Base-by-base conservation (phyloP, 1,284 basidiomycete genomes). In the Leccinum glutinopallens region DNA sequence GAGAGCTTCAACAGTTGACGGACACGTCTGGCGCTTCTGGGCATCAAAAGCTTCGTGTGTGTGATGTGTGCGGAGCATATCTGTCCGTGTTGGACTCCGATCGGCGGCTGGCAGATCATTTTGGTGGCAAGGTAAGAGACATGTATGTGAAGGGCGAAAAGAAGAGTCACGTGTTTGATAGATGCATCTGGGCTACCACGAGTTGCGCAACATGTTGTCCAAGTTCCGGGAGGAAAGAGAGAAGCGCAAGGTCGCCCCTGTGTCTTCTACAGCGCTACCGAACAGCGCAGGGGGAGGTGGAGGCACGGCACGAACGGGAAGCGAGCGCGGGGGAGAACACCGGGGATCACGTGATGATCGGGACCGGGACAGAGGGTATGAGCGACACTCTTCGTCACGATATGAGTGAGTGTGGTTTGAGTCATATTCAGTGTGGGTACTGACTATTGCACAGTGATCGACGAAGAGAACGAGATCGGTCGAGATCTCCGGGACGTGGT, bases 101-200 rank as follows among this genome's bases (percentile, higher is more conserved):
- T 82, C 90, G 97, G 77, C 94, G 97, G 77, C 83, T 99, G 68
- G 97, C 97, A 60, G 97, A 99, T 81, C 97, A 99, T 79, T 99
- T 99, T 81, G 97, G 97, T 80, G 97, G 97, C 72, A 99, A 99
- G 83, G 96, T 94, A 72, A 75, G 61, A 49, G 17, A 63, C 87
- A 71, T 33, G 59, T 64, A 66, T 65, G 58, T 58, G 58, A 51
- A 54, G 56, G 65, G 67, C 53, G 63, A 60, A 68, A 68, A 64
- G 65, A 67, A 66, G 67, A 65, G 67, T 66, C 65, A 70, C 67
- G 65, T 68, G 67, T 67, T 66, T 66, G 69, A 73, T 75, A 97
- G 96, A 97, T 99, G 95, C 97, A 99, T 82, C 80, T 99, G 72
- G 97, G 97, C 10, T 99, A 99, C 80, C 94, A 98, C 77, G 96